Conservation (phyloP, 2,329 filamentous ascomycete genomes). For the Zymoseptoria brevis region DNA sequence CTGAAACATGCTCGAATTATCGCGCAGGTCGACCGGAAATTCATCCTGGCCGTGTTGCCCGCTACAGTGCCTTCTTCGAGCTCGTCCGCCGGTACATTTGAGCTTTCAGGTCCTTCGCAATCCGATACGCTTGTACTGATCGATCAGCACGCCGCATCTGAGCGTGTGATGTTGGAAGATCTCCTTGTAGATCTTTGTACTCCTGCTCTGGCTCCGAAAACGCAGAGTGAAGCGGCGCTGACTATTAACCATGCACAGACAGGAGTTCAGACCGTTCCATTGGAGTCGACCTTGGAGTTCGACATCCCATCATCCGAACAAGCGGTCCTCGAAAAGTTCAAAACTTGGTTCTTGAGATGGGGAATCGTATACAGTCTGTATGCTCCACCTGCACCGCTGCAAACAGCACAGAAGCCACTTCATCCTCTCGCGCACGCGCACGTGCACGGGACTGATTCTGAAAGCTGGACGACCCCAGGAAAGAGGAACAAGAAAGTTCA, state of each 20-base stretch:
- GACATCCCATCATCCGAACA: slow-evolving; percentile 56
- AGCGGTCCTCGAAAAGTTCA: slow-evolving; percentile 48
- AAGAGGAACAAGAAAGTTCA: not conserved
- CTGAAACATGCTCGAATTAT: slow-evolving; percentile 59
- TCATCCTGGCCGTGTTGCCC: slow-evolving; percentile 62
- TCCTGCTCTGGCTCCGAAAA: not conserved
- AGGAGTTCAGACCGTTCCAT: not conserved
- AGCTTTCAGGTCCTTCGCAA: not conserved
- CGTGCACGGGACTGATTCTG: not conserved
- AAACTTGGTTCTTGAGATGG: slow-evolving; percentile 60
- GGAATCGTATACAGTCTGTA: slow-evolving; percentile 58
- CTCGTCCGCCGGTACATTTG: slow-evolving; percentile 75
- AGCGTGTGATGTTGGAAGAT: slow-evolving; percentile 70
- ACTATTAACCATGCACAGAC: not conserved
- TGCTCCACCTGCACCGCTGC: not conserved
- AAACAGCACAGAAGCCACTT: not conserved
- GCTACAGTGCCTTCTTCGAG: slow-evolving; percentile 52
- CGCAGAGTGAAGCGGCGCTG: not conserved
- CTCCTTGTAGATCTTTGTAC: slow-evolving; percentile 55
- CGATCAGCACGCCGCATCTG: slow-evolving; percentile 93
- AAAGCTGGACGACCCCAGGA: not conserved
- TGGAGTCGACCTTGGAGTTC: slow-evolving; percentile 47
- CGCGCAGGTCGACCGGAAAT: slow-evolving; percentile 82
- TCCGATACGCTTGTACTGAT: slow-evolving; percentile 58
- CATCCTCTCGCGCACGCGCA: not conserved